Evolutionary conservation across 331 rosid species (phyloP).

Genomic region (Acacia concinna): DNA sequence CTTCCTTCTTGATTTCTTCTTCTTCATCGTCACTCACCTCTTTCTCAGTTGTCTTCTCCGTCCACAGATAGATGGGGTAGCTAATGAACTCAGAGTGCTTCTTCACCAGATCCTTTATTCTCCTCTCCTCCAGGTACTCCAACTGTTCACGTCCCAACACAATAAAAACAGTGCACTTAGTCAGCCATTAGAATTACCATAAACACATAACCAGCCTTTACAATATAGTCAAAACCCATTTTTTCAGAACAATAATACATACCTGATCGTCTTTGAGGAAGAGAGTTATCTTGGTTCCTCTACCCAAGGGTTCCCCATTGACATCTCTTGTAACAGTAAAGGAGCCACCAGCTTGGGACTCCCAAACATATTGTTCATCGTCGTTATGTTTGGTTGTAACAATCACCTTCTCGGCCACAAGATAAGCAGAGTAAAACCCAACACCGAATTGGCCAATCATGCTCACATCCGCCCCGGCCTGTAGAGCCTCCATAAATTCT

Average conservation of each 20-base stretch:
- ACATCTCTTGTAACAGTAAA: constrained; percentile 60
- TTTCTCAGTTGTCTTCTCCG: constrained; percentile 63
- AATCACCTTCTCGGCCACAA: constrained; percentile 60
- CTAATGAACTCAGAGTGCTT: constrained; percentile 69
- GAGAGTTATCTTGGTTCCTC: constrained; percentile 68
- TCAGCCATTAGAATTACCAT: background rate
- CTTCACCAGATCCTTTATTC: constrained; percentile 66
- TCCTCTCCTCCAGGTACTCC: constrained; percentile 68
- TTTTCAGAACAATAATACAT: background rate
- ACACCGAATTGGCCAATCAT: constrained; percentile 79
- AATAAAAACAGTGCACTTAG: background rate
- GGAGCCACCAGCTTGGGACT: constrained; percentile 69
- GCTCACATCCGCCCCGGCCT: constrained; percentile 66
- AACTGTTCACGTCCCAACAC: constrained; percentile 29
- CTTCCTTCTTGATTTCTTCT: constrained; percentile 54
- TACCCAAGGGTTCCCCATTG: constrained; percentile 52
- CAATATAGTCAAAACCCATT: background rate
- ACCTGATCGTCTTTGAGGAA: constrained; percentile 69
- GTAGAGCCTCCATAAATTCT: constrained; percentile 68
- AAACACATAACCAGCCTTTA: background rate
- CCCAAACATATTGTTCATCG: constrained; percentile 64
- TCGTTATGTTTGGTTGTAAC: constrained; percentile 64
- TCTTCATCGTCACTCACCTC: constrained; percentile 64
- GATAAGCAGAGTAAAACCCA: constrained; percentile 65
- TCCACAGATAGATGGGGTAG: constrained; percentile 65